Evolutionary conservation across 176 grass and related monocot species (phyloP).

Genomic region (Pontederia paniculata): DNA sequence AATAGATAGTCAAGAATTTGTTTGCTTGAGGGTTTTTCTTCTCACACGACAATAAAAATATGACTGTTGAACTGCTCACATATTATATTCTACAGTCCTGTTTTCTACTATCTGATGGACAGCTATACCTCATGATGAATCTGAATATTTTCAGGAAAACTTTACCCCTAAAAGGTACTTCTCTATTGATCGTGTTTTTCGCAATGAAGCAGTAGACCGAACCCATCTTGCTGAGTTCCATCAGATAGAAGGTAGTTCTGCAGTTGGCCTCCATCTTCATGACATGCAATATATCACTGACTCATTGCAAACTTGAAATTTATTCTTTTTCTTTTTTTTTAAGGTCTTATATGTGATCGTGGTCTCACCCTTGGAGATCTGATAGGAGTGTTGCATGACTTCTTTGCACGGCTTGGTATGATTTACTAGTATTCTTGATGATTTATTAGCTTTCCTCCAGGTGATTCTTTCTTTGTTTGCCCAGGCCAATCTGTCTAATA

Average conservation of each 20-base stretch:
- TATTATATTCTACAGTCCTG: too few relatives aligned
- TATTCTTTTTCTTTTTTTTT: slow-evolving; percentile 1
- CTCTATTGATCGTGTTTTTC: slow-evolving; percentile 86
- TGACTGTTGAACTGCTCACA: too few relatives aligned
- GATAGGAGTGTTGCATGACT: slow-evolving; percentile 91
- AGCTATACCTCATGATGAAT: too few relatives aligned
- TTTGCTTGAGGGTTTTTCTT: too few relatives aligned
- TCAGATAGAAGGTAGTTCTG: slow-evolving; percentile 70
- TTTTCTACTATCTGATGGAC: too few relatives aligned
- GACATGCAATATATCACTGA: background rate
- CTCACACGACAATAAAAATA: too few relatives aligned
- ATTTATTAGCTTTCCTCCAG: too few relatives aligned
- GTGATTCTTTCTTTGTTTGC: too few relatives aligned
- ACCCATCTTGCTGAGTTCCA: slow-evolving; percentile 99
- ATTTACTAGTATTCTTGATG: background rate
- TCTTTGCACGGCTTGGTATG: slow-evolving; percentile 78
- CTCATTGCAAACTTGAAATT: background rate
- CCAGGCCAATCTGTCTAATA: too few relatives aligned
- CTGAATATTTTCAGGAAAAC: slow-evolving; percentile 33
- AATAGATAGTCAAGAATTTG: too few relatives aligned
- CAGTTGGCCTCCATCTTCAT: background rate
- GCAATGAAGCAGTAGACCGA: slow-evolving; percentile 91
- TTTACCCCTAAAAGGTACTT: slow-evolving; percentile 93
- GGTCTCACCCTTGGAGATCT: slow-evolving; percentile 86
- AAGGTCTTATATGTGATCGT: slow-evolving; percentile 89